Evolutionary conservation across 768 basidiomycete genomes (phyloP).

Genomic region (Chalciporus sphaerocephalus): DNA sequence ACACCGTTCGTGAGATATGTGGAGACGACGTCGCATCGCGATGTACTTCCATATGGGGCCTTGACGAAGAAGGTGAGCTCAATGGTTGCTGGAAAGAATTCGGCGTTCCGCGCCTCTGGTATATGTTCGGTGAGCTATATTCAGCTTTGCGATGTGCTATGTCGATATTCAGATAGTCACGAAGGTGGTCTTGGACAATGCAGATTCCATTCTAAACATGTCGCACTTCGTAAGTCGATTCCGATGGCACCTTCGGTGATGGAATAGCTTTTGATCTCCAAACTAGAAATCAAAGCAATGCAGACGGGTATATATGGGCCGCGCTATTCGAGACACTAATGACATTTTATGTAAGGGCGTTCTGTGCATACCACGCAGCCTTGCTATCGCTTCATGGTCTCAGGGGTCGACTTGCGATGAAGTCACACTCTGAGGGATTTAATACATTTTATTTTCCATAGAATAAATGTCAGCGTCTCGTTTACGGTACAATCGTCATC

Average conservation of each 20-base stretch:
- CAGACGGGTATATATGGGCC: conserved; percentile 9
- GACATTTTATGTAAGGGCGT: not conserved
- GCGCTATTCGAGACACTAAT: not conserved
- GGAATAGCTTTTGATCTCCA: not conserved
- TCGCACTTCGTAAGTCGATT: conserved; percentile 11
- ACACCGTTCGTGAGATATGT: conserved; percentile 38
- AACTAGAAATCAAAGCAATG: conserved; percentile 17
- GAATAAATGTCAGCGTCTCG: too few species aligned
- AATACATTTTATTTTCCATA: too few species aligned
- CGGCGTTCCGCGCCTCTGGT: conserved; percentile 8
- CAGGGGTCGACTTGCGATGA: too few species aligned
- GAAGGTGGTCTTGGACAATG: conserved; percentile 3
- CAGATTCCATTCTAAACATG: conserved; percentile 6
- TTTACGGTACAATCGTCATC: too few species aligned
- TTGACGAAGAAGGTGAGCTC: conserved; percentile 59
- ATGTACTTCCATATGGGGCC: conserved; percentile 52
- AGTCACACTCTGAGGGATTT: too few species aligned
- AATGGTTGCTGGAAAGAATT: conserved; percentile 32
- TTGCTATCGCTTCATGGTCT: too few species aligned
- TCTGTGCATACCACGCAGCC: not conserved
- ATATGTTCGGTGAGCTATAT: not conserved
- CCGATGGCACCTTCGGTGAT: not conserved
- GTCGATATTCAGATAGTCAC: not conserved
- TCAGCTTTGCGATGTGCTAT: not conserved
- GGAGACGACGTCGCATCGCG: conserved; percentile 40